Evolutionary conservation across 345 rosid species (phyloP), one percentile per base, ranked within the genome.

Genomic region (Eutrema japonicum): DNA sequence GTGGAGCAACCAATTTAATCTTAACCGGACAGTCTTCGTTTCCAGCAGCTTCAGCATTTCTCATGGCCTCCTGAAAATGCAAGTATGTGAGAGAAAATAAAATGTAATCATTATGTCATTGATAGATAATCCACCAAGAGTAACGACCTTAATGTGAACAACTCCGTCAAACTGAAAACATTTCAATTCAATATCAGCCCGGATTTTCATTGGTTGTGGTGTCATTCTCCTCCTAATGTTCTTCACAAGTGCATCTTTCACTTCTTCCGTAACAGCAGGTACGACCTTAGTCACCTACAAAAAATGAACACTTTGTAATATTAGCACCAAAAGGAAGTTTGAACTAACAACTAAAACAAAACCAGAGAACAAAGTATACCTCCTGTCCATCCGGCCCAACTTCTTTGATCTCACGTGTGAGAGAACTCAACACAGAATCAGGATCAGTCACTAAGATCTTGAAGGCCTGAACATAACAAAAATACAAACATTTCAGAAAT

Each of bases 161-260:
- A 95, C 98, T 10, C 99, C 98, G 40, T 96, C 99, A 75, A 92
- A 90, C 84, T 92, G 96, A 83, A 92, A 96, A 82, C 99, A 96
- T 59, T 89, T 90, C 96, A 96, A 86, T 70, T 92, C 99, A 67
- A 96, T 83, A 79, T 96, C 98, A 71, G 98, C 98, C 2, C 93
- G 85, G 72, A 96, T 89, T 87, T 92, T 96, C 84, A 89, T 70
- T 62, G 99, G 99, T 36, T 90, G 98, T 30, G 93, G 99, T 8
- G 99, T 90, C 98, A 96, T 92, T 82, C 99, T 84, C 79, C 99
- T 86, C 83, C 88, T 84, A 29, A 96, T 89, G 77, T 89, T 90
- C 83, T 83, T 92, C 27, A 95, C 81, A 68, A 95, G 85, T 53
- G 91, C 83, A 66, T 90, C 98, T 80, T 92, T 90, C 68, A 95